Base-by-base conservation (phyloP, 768 basidiomycete species). In the Butyriboletus loyo region DNA sequence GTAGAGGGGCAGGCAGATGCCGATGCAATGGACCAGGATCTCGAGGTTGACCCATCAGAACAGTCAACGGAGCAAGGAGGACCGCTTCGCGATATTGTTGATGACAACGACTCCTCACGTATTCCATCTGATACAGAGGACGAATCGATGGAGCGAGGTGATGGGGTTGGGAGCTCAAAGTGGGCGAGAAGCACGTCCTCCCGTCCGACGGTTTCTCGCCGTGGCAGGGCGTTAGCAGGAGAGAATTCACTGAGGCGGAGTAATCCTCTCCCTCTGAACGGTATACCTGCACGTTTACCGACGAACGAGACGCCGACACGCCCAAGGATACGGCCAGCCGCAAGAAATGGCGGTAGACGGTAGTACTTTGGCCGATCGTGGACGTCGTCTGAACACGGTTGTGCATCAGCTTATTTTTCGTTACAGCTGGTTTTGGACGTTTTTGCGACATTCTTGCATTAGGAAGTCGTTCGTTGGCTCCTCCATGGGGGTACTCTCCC, bases 21-120 rank as follows among this genome's bases (percentile, higher is more conserved):
- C 0, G 87, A 87, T 63, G 85, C 83, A 25, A 87, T 87, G 87
- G 87, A 89, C 56, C 84, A 88, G 66, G 86, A 70, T 65, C 50
- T 80, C 73, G 58, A 70, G 44, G 55, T 63, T 30, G 71, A 62
- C 50, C 61, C 52, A 37, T 77, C 72, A 53, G 70, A 63, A 22
- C 67, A 63, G 30, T 62, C 69, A 32, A 53, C 62, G 15, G 64
- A 62, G 21, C 70, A 66, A 36, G 62, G 55, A 30, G 57, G 58
- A 38, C 47, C 60, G 24, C 41, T 53, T 64, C 41, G 73, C 69
- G 50, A 71, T 45, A 46, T 64, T 37, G 51, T 61, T 28, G 59
- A 60, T 32, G 61, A 68, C 10, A 59, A 65, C 19, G 66, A 66
- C 45, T 57, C 62, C 8, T 52, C 61, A 15, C 64, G 62, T 45